These are phyloP conservation scores for Yamadazyma sp. DNA, from an alignment of 1,139 yeast species.

Conservation along the genomic window DNA sequence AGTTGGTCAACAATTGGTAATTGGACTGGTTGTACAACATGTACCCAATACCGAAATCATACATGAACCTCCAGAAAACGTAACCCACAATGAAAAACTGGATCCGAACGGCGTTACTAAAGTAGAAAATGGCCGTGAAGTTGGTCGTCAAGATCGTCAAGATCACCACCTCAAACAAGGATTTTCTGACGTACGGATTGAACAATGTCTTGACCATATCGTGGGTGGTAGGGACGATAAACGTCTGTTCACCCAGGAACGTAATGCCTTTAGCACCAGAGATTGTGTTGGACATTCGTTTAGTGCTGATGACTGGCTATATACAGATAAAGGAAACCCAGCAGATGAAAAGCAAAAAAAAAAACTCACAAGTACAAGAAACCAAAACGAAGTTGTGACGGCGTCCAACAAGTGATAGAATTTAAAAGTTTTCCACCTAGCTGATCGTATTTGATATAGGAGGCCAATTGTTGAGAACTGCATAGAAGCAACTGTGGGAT, in stretches of 20 bases:
- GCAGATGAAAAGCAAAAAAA: too few relatives aligned
- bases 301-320: too few relatives aligned
- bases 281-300: slow-evolving; percentile 23
- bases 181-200: slow-evolving; percentile 73
- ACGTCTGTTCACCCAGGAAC: slow-evolving; percentile 46
- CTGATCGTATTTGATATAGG: background rate
- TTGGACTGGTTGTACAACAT: slow-evolving; percentile 70
- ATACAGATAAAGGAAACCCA: too few relatives aligned
- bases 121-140: slow-evolving; percentile 46
- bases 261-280: slow-evolving; percentile 48
- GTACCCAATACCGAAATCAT: slow-evolving; percentile 80
- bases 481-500: background rate
- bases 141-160: slow-evolving; percentile 54
- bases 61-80: slow-evolving; percentile 73
- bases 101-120: slow-evolving; percentile 35
- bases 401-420: background rate
- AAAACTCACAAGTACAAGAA: too few relatives aligned
- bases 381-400: too few relatives aligned
- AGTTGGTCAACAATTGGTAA: slow-evolving; percentile 52
- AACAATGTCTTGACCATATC: slow-evolving; percentile 84
- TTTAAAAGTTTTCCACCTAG: background rate
- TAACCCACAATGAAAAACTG: slow-evolving; percentile 54
- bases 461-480: slow-evolving; percentile 2
- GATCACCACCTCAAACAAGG: slow-evolving; percentile 63
- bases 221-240: slow-evolving; percentile 75